These are phyloP conservation scores for Penicillium simplicissimum DNA, from an alignment of 495 filamentous ascomycete genomes.

Conservation along the genomic window DNA sequence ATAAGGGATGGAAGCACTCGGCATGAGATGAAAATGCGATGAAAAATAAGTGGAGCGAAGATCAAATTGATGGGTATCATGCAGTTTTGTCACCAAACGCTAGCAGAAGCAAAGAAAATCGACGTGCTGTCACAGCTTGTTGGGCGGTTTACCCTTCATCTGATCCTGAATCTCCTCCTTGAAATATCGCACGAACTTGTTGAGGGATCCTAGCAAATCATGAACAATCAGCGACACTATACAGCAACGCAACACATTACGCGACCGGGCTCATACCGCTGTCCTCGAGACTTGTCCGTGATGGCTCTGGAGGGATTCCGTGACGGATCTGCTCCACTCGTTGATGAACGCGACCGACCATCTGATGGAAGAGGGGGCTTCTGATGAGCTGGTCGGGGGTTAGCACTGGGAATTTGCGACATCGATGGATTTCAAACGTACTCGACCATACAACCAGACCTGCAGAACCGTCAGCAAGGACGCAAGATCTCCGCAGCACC, in stretches of 20 bases:
- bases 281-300: slow-evolving; percentile 54
- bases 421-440: slow-evolving; percentile 24
- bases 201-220: slow-evolving; percentile 25
- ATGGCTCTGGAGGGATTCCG: slow-evolving; percentile 58
- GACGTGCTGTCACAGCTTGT: slow-evolving; percentile 33
- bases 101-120: slow-evolving; percentile 5
- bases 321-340: slow-evolving; percentile 52
- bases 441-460: slow-evolving; percentile 46
- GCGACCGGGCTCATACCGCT: slow-evolving; percentile 39
- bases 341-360: slow-evolving; percentile 57
- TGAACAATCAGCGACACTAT: slow-evolving; percentile 16
- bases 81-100: slow-evolving; percentile 5
- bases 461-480: slow-evolving; percentile 19
- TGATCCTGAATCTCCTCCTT: slow-evolving; percentile 62
- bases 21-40: neutral
- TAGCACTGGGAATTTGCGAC: slow-evolving; percentile 6
- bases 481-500: neutral
- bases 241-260: slow-evolving; percentile 1
- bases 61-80: slow-evolving; percentile 17
- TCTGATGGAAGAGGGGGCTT: slow-evolving; percentile 61
- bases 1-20: neutral
- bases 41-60: neutral
- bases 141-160: slow-evolving; percentile 47
- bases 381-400: slow-evolving; percentile 51
- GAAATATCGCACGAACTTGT: slow-evolving; percentile 55